A percentile compares a stretch with the other conserved stretches of the same genome.
These are phyloP conservation scores for Shiraia sp. DNA, from an alignment of 2,329 filamentous ascomycete species.

Conservation along the genomic window DNA sequence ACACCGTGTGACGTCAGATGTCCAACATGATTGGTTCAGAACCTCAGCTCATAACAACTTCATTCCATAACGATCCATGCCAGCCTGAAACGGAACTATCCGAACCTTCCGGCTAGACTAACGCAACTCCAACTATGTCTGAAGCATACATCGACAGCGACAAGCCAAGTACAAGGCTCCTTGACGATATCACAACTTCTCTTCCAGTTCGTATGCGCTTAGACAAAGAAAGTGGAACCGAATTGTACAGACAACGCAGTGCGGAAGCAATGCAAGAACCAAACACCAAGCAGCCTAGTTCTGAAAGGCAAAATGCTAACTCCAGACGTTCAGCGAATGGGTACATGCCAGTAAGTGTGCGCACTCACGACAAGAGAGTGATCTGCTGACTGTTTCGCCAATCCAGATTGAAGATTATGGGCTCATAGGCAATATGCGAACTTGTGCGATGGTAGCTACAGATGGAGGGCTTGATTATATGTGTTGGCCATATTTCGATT, in stretches of 20 bases:
- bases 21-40: conserved; percentile 7
- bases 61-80: too few species aligned
- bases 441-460: conserved; percentile 52
- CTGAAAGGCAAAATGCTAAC: conserved; percentile 11
- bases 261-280: conserved; percentile 16
- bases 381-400: not conserved
- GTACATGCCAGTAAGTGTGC: conserved; percentile 28
- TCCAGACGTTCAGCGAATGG: conserved; percentile 28
- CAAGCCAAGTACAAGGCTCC: conserved; percentile 9
- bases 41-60: conserved; percentile 2
- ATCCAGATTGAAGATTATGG: conserved; percentile 69
- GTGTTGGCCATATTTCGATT: conserved; percentile 83
- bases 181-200: conserved; percentile 16
- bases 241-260: conserved; percentile 10
- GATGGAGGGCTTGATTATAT: conserved; percentile 69
- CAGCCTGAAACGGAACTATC: conserved; percentile 1
- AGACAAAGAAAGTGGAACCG: conserved; percentile 12
- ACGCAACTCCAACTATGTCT: conserved; percentile 11
- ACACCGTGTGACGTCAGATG: not conserved
- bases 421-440: conserved; percentile 80
- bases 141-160: conserved; percentile 4
- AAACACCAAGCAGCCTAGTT: conserved; percentile 10
- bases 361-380: not conserved
- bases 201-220: conserved; percentile 6
- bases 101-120: conserved; percentile 10